These are phyloP conservation scores for Clarireedia monteithiana DNA, from an alignment of 2,329 filamentous ascomycete genomes.

Conservation along the genomic window DNA sequence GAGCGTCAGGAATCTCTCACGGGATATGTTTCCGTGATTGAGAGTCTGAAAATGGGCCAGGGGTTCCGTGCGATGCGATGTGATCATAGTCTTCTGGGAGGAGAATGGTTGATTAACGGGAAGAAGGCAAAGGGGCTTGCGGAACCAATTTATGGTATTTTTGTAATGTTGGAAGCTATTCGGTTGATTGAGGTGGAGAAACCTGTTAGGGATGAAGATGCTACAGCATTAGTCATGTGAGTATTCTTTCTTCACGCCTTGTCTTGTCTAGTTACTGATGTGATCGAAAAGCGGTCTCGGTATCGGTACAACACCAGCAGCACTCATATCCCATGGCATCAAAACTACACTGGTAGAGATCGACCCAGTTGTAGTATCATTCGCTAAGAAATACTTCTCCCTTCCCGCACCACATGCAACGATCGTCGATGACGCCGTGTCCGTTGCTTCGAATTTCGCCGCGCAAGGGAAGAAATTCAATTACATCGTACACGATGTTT, in stretches of 20 bases:
- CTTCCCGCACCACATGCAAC: constrained; percentile 70
- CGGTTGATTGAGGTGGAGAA: constrained; percentile 61
- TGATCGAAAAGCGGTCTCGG: constrained; percentile 62
- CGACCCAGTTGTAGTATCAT: constrained; percentile 80
- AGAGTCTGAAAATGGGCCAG: constrained; percentile 50
- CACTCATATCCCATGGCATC: constrained; percentile 79
- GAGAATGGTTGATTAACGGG: constrained; percentile 67
- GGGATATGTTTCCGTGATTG: constrained; percentile 85
- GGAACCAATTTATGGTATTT: constrained; percentile 94
- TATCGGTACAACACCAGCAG: constrained; percentile 83
- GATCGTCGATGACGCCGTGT: constrained; percentile 75
- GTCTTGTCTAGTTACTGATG: not conserved
- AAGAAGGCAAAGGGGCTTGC: constrained; percentile 59
- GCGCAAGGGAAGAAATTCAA: constrained; percentile 51
- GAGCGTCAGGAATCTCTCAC: constrained; percentile 81
- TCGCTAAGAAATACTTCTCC: constrained; percentile 75
- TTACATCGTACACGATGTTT: constrained; percentile 96
- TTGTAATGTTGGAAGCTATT: constrained; percentile 89
- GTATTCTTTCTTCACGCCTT: constrained; percentile 26
- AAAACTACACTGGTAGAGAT: constrained; percentile 93
- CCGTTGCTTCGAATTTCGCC: constrained; percentile 48
- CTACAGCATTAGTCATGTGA: constrained; percentile 80
- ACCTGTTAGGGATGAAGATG: constrained; percentile 49
- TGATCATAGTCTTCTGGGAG: constrained; percentile 89
- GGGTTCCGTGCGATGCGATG: constrained; percentile 80